Base-by-base conservation (phyloP, 2,329 filamentous ascomycete species). In the Colletotrichum echinochloae region DNA sequence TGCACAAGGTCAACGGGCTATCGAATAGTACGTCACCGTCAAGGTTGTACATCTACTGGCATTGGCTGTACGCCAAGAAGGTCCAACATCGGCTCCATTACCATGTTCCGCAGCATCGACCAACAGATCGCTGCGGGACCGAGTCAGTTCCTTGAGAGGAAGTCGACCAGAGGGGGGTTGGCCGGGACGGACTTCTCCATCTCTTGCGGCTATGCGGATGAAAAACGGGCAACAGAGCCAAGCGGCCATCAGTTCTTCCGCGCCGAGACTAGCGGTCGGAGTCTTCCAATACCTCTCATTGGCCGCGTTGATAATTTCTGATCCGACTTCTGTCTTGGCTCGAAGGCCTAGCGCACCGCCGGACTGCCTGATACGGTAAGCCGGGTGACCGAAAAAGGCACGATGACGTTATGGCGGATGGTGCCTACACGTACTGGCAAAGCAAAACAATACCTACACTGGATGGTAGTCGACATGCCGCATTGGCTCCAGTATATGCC, bases 401-500 rank as follows among this genome's bases (percentile, higher is more conserved):
- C 44, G 28, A 48, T 52, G 64, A 71, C 68, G 68, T 71, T 64
- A 71, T 67, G 11, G 28, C 56, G 33, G 56, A 66, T 70, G 49
- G 67, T 28, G n/a, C n/a, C n/a, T n/a, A n/a, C n/a, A n/a, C n/a
- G n/a, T n/a, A n/a, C n/a, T n/a, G n/a, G n/a, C n/a, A n/a, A n/a
- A n/a, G n/a, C n/a, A n/a, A n/a, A n/a, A n/a, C n/a, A n/a, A n/a
- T n/a, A n/a, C n/a, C n/a, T n/a, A n/a, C n/a, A n/a, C n/a, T n/a
- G n/a, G n/a, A 66, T 70, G 49, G 67, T 28, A 44, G 35, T 57
- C 37, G 26, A 52, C 57, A 67, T 59, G 46, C 57, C 57, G 63
- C 52, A 49, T 59, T 41, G 26, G 33, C 60, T 44, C 26, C 48
- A 44, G 28, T 30, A 54, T 11, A 39, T 2, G 12, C 4, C 2